Conservation (phyloP, 2,329 filamentous ascomycete genomes). For the Colletotrichum musicola region DNA sequence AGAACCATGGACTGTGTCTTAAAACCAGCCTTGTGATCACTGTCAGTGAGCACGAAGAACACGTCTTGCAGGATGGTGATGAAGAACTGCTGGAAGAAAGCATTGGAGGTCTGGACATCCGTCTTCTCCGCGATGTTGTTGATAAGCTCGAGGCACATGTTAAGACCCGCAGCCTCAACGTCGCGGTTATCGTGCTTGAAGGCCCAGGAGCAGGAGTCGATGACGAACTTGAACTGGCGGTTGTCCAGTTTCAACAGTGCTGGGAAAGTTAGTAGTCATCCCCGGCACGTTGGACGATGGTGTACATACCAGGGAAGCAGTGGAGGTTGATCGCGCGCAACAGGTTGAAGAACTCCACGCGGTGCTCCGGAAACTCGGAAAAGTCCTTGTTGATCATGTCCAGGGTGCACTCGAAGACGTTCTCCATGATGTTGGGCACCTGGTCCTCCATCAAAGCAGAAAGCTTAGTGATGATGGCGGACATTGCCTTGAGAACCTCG, state of each 20-base stretch:
- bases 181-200: slow-evolving; percentile 99
- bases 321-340: slow-evolving; percentile 95
- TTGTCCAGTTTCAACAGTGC: slow-evolving; percentile 93
- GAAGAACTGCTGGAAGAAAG: slow-evolving; percentile 99
- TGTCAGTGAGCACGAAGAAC: slow-evolving; percentile 97
- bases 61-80: slow-evolving; percentile 96
- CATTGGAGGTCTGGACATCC: slow-evolving; percentile 85
- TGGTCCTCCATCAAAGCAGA: slow-evolving; percentile 98
- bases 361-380: slow-evolving; percentile 97
- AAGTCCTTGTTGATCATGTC: slow-evolving; percentile 99
- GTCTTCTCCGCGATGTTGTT: slow-evolving; percentile 93
- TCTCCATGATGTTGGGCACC: slow-evolving; percentile 97
- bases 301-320: slow-evolving; percentile 82
- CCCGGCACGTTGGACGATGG: neutral
- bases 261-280: slow-evolving; percentile 43
- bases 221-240: slow-evolving; percentile 98
- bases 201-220: slow-evolving; percentile 99
- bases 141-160: slow-evolving; percentile 98
- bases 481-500: slow-evolving; percentile 97
- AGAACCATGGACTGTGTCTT: slow-evolving; percentile 96
- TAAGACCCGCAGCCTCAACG: slow-evolving; percentile 94
- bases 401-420: slow-evolving; percentile 97
- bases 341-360: slow-evolving; percentile 99
- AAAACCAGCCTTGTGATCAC: slow-evolving; percentile 98
- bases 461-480: slow-evolving; percentile 95